Conservation (phyloP, 2,329 filamentous ascomycete genomes). For the Diplodia corticola region DNA sequence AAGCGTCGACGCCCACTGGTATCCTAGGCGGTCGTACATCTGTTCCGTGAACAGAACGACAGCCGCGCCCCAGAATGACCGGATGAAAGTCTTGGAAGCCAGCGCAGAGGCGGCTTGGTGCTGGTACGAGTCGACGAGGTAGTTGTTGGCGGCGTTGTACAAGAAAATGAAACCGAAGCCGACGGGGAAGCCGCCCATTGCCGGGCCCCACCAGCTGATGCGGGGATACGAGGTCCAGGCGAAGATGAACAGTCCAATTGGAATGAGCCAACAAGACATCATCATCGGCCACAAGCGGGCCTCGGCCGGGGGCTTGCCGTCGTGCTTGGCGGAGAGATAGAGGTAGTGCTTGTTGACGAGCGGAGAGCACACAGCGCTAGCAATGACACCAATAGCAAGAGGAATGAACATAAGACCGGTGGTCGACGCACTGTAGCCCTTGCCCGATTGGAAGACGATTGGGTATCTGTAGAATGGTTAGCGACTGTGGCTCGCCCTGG, state of each 20-base stretch:
- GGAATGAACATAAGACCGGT: conserved; percentile 89
- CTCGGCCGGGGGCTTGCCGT: conserved; percentile 75
- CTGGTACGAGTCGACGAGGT: conserved; percentile 64
- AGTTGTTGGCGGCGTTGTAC: conserved; percentile 65
- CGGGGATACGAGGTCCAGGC: conserved; percentile 67
- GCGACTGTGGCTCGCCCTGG: conserved; percentile 44
- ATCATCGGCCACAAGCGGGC: conserved; percentile 74
- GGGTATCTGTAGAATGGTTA: conserved; percentile 41
- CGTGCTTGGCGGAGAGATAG: conserved; percentile 59
- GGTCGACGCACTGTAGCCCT: conserved; percentile 71
- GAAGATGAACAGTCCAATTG: conserved; percentile 66
- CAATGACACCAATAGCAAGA: conserved; percentile 71
- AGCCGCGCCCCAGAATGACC: conserved; percentile 76
- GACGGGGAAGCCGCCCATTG: conserved; percentile 64
- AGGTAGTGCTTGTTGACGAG: conserved; percentile 82
- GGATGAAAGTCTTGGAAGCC: conserved; percentile 77
- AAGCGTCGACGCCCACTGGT: conserved; percentile 74
- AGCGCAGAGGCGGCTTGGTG: conserved; percentile 78
- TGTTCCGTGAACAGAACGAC: conserved; percentile 79
- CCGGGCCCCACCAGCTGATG: conserved; percentile 70
- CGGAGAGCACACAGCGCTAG: conserved; percentile 66
- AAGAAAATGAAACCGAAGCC: conserved; percentile 83
- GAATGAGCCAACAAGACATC: conserved; percentile 59
- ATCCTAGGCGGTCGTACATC: conserved; percentile 66
- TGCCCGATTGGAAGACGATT: conserved; percentile 73